These are phyloP conservation scores for Escovopsis sp. DNA, from an alignment of 2,329 filamentous ascomycete genomes.

Conservation along the genomic window DNA sequence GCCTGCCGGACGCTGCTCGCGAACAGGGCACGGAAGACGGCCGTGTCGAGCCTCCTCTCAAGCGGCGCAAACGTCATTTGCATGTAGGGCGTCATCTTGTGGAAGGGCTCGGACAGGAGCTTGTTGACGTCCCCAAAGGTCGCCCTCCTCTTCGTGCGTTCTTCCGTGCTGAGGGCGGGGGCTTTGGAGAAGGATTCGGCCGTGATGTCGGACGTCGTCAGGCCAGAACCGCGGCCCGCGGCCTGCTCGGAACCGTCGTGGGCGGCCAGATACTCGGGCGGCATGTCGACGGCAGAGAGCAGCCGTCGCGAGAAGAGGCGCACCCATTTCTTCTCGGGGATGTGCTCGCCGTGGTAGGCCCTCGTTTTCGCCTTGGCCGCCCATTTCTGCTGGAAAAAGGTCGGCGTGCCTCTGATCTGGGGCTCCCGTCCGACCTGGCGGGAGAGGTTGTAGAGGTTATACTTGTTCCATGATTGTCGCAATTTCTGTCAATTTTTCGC, in stretches of 20 bases:
- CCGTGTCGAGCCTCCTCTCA: constrained; percentile 84
- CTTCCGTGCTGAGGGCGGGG: constrained; percentile 10
- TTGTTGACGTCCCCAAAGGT: constrained; percentile 18
- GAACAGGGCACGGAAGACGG: constrained; percentile 85
- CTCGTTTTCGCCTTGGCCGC: constrained; percentile 68
- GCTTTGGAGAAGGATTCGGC: constrained; percentile 21
- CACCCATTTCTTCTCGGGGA: constrained; percentile 85
- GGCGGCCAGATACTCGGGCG: constrained; percentile 61
- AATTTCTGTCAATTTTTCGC: constrained; percentile 49
- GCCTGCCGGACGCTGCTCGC: constrained; percentile 88
- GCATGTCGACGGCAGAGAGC: constrained; percentile 73
- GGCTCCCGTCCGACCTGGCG: constrained; percentile 19
- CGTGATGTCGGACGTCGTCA: constrained; percentile 19
- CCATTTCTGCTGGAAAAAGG: constrained; percentile 99
- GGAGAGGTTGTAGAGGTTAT: constrained; percentile 82
- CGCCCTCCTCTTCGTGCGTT: constrained; percentile 7
- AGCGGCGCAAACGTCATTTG: constrained; percentile 89
- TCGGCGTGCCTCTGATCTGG: constrained; percentile 28
- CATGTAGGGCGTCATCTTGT: constrained; percentile 67
- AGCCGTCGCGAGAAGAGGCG: constrained; percentile 79
- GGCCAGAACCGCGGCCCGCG: constrained; percentile 67
- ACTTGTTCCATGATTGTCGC: constrained; percentile 94
- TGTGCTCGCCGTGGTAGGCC: constrained; percentile 87
- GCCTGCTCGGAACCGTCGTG: constrained; percentile 75
- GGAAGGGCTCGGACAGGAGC: constrained; percentile 19